Conservation (phyloP, 2,329 filamentous ascomycete genomes). For the Volutella citrinella region DNA sequence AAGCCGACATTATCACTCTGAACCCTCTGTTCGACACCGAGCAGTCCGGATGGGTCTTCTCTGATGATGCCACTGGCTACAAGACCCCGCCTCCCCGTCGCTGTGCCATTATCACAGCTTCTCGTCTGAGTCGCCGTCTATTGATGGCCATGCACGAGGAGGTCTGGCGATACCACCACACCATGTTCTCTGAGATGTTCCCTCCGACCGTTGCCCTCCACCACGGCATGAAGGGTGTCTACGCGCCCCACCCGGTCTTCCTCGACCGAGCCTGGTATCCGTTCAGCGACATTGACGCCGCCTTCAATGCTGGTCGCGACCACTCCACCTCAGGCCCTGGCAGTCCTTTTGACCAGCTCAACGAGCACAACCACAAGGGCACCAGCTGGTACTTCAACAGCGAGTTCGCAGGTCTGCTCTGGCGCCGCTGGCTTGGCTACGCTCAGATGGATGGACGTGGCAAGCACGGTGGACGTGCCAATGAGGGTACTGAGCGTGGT, state of each 20-base stretch:
- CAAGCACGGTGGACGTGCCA: constrained; percentile 46
- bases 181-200: constrained; percentile 80
- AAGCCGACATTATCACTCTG: constrained; percentile 73
- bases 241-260: constrained; percentile 78
- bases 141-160: constrained; percentile 73
- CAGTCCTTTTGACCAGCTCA: constrained; percentile 63
- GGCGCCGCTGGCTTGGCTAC: constrained; percentile 72
- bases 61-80: constrained; percentile 69
- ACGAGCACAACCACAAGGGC: constrained; percentile 81
- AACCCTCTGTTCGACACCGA: constrained; percentile 74
- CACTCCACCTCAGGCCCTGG: constrained; percentile 63
- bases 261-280: constrained; percentile 74
- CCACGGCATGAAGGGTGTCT: constrained; percentile 75
- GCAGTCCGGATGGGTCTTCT: constrained; percentile 70
- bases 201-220: constrained; percentile 68
- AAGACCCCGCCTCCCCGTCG: constrained; percentile 62
- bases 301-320: constrained; percentile 75
- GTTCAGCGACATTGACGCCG: constrained; percentile 61
- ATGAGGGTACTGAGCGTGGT: constrained; percentile 45
- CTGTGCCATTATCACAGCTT: constrained; percentile 69
- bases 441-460: constrained; percentile 51
- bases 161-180: constrained; percentile 62
- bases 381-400: constrained; percentile 84
- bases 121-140: constrained; percentile 63
- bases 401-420: constrained; percentile 73